Evolutionary conservation across 495 filamentous ascomycete genomes (phyloP).

Genomic region (Penicillium bovifimosum): DNA sequence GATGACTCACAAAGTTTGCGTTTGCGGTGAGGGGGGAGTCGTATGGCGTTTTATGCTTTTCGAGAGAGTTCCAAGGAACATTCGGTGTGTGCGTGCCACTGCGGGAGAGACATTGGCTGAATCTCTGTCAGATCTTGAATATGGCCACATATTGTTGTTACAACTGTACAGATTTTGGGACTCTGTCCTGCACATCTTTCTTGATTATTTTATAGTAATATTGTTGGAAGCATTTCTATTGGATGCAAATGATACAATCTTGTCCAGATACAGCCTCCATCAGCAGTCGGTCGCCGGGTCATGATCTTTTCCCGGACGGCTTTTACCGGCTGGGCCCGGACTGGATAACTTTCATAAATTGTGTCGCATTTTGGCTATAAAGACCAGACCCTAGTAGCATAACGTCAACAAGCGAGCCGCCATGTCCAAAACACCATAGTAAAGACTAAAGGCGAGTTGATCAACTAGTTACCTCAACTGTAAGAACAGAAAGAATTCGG

Average conservation of each 20-base stretch:
- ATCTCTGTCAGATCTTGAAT: neutral
- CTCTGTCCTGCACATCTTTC: neutral
- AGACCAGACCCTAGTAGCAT: no score
- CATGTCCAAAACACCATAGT: no score
- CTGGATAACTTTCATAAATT: neutral
- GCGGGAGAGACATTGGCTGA: neutral
- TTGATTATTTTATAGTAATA: neutral
- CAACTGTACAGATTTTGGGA: neutral
- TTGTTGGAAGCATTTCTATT: neutral
- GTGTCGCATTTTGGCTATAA: neutral
- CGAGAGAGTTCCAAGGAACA: neutral
- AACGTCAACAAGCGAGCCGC: no score
- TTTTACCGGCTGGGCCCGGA: neutral
- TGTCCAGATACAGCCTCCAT: neutral
- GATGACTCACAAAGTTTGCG: constrained; percentile 21
- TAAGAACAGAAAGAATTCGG: neutral
- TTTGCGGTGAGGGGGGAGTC: neutral
- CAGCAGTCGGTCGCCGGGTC: neutral
- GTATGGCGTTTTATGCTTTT: neutral
- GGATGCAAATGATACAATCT: constrained; percentile 1
- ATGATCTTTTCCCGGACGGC: constrained; percentile 1
- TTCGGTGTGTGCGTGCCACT: constrained; percentile 6
- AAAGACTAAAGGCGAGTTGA: no score
- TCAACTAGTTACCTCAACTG: no score
- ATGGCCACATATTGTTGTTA: neutral